phyloP scores from a whole-genome alignment of 495 filamentous ascomycete species.

The Hypoxylon rickii region DNA sequence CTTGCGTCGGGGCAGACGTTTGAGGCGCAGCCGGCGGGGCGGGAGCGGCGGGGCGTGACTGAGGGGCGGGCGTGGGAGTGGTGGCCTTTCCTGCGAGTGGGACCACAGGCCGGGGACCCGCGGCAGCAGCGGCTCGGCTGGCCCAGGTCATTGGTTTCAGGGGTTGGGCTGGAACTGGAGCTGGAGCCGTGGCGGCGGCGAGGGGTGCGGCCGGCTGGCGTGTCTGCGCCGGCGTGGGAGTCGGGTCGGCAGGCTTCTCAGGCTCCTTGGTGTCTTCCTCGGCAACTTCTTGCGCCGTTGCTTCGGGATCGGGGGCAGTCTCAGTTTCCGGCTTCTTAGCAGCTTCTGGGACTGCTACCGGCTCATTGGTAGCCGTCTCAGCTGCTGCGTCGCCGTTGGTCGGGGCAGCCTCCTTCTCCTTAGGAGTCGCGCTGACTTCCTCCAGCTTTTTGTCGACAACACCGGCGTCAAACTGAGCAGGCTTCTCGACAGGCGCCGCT shows the following conservation, averaged over 20 bases:
- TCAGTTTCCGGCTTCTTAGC: constrained; percentile 54
- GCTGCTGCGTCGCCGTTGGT: constrained; percentile 41
- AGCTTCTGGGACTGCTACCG: constrained; percentile 52
- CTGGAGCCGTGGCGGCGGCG: constrained; percentile 43
- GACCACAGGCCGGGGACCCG: constrained; percentile 46
- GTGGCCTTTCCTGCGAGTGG: constrained; percentile 16
- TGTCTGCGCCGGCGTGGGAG: constrained; percentile 59
- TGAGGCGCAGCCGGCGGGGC: constrained; percentile 28
- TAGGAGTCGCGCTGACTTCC: constrained; percentile 42
- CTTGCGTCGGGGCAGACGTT: constrained; percentile 34
- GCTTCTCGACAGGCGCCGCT: constrained; percentile 49
- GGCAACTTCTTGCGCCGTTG: constrained; percentile 48
- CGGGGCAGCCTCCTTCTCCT: constrained; percentile 46
- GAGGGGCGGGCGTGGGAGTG: constrained; percentile 5
- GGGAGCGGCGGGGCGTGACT: not conserved
- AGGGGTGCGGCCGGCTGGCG: constrained; percentile 49
- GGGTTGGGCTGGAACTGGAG: constrained; percentile 42
- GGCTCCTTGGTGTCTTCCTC: constrained; percentile 53
- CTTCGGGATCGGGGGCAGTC: constrained; percentile 41
- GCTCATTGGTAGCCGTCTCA: constrained; percentile 50
- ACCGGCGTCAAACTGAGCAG: constrained; percentile 47
- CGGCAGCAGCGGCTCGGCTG: constrained; percentile 64
- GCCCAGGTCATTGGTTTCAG: constrained; percentile 87
- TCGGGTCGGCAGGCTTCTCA: constrained; percentile 63
- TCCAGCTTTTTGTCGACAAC: constrained; percentile 56